phyloP scores from a whole-genome alignment of 1,139 yeast species.

The Yamadazyma trypodendri region DNA sequence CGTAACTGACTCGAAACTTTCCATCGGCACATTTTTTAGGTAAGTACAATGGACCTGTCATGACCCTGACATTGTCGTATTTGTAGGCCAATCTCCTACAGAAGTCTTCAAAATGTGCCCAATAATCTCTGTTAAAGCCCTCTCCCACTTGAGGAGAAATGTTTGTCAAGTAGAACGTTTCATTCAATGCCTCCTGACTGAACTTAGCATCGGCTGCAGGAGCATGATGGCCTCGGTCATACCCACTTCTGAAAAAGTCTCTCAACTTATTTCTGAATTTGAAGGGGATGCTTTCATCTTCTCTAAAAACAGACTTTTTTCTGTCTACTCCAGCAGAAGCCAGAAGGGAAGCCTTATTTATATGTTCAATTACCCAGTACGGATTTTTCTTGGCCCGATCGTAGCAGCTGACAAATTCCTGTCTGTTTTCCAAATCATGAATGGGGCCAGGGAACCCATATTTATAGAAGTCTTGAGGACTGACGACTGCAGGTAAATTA shows the following conservation, averaged over 20 bases:
- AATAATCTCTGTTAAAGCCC: slow-evolving; percentile 92
- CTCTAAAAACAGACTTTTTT: slow-evolving; percentile 76
- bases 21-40: slow-evolving; percentile 68
- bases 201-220: slow-evolving; percentile 98
- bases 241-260: slow-evolving; percentile 93
- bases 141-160: slow-evolving; percentile 98
- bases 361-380: slow-evolving; percentile 85
- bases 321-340: slow-evolving; percentile 61
- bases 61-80: slow-evolving; percentile 74
- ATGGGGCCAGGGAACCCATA: slow-evolving; percentile 96
- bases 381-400: slow-evolving; percentile 87
- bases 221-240: slow-evolving; percentile 95
- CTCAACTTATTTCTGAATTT: slow-evolving; percentile 71
- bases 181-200: slow-evolving; percentile 89
- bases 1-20: slow-evolving; percentile 80
- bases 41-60: slow-evolving; percentile 91
- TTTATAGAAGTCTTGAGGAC: slow-evolving; percentile 76
- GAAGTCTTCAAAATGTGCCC: slow-evolving; percentile 97
- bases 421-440: slow-evolving; percentile 72
- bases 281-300: slow-evolving; percentile 81
- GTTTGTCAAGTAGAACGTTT: slow-evolving; percentile 84
- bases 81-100: slow-evolving; percentile 68
- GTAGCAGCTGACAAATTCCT: slow-evolving; percentile 81
- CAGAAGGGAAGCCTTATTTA: slow-evolving; percentile 70
- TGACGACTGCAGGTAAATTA: slow-evolving; percentile 33